These are phyloP conservation scores for Sergeia podlipaevii DNA, from an alignment of 208 protist species.

Conservation along the genomic window DNA sequence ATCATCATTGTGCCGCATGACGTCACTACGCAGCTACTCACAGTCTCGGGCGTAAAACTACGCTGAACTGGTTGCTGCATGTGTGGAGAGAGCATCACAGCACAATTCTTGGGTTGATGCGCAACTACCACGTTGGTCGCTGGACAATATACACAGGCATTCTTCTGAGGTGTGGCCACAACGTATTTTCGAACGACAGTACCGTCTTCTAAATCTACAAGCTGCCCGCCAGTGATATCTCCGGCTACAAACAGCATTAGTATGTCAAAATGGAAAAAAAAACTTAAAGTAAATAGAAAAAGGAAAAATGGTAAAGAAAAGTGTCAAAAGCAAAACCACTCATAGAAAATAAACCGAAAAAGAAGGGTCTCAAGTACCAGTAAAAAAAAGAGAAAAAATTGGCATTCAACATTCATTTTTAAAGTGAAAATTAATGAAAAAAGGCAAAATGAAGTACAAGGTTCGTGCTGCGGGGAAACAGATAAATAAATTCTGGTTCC, in stretches of 20 bases:
- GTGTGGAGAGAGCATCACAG: constrained; percentile 50
- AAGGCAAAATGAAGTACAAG: not conserved
- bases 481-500: not conserved
- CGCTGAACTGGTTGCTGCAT: constrained; percentile 72
- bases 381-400: not conserved
- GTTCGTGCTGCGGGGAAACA: not conserved
- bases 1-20: constrained; percentile 65
- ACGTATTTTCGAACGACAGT: constrained; percentile 51
- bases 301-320: not conserved
- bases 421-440: not conserved
- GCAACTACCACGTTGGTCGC: constrained; percentile 25
- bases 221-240: constrained; percentile 28
- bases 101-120: constrained; percentile 45
- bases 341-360: not conserved
- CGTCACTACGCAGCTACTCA: constrained; percentile 47
- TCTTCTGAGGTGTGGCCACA: constrained; percentile 18
- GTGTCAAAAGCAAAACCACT: not conserved
- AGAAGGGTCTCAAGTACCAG: not conserved
- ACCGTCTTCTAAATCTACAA: constrained; percentile 52
- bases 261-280: constrained; percentile 10
- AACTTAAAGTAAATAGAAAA: constrained; percentile 9
- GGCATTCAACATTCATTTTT: not conserved
- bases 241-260: constrained; percentile 70
- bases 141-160: constrained; percentile 45
- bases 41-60: constrained; percentile 58